phyloP scores from a whole-genome alignment of 1,284 basidiomycete genomes.

The Quambalaria eucalypti region DNA sequence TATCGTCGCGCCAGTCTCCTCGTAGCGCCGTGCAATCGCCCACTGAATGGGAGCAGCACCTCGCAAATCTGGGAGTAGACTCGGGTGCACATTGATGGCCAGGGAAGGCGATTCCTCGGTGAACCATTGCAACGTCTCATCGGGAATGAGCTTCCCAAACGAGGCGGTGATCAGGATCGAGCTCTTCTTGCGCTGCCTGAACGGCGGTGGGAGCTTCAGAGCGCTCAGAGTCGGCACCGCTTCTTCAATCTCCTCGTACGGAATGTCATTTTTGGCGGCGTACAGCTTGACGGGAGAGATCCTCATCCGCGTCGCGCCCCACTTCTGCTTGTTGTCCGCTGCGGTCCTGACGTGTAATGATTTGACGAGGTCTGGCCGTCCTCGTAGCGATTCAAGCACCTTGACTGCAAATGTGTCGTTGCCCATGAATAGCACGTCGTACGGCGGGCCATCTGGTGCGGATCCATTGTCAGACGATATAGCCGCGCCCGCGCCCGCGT shows the following conservation, averaged over 20 bases:
- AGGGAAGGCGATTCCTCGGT: constrained; percentile 57
- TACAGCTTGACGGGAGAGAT: constrained; percentile 2
- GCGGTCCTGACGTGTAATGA: neutral
- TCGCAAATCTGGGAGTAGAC: constrained; percentile 74
- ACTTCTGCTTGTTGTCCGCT: constrained; percentile 11
- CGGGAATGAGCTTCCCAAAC: constrained; percentile 77
- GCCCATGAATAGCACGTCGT: constrained; percentile 43
- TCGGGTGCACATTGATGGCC: constrained; percentile 85
- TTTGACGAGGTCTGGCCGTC: neutral
- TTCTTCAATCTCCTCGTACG: neutral
- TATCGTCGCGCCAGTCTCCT: constrained; percentile 24
- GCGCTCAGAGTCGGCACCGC: neutral
- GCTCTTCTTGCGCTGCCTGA: constrained; percentile 38
- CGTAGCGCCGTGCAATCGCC: constrained; percentile 52
- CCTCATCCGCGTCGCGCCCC: constrained; percentile 36
- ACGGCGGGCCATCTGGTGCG: too few relatives aligned
- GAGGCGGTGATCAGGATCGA: constrained; percentile 74
- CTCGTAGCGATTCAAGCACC: constrained; percentile 3
- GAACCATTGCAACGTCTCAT: constrained; percentile 52
- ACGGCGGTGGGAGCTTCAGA: neutral
- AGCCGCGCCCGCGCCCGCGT: too few relatives aligned
- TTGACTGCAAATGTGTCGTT: constrained; percentile 30
- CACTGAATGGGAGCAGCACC: constrained; percentile 89
- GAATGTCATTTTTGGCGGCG: neutral
- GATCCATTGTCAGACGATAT: too few relatives aligned